These are phyloP conservation scores for Leptographium galeiforme DNA, from an alignment of 2,329 filamentous ascomycete species.

Conservation along the genomic window DNA sequence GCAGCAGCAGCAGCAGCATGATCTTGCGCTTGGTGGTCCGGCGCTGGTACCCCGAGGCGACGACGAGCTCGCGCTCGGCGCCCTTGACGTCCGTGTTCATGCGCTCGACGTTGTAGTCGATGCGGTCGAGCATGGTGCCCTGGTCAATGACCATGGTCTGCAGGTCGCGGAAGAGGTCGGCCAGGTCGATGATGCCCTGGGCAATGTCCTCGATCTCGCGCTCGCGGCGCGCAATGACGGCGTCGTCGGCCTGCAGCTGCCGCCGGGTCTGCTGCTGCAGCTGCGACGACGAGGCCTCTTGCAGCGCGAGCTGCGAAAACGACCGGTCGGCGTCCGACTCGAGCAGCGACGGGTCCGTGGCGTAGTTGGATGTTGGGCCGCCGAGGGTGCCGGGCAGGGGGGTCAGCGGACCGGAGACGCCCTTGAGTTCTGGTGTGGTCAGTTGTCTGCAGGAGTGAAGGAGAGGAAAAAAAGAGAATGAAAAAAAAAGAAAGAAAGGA, in stretches of 20 bases:
- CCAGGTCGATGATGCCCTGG: slow-evolving; percentile 92
- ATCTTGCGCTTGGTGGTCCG: slow-evolving; percentile 83
- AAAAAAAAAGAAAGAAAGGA: no score
- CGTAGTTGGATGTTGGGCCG: slow-evolving; percentile 18
- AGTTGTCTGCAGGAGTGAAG: no score
- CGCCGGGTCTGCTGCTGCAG: slow-evolving; percentile 46
- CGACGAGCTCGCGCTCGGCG: slow-evolving; percentile 81
- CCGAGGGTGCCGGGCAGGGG: slow-evolving; percentile 1
- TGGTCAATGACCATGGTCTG: slow-evolving; percentile 93
- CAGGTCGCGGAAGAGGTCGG: slow-evolving; percentile 91
- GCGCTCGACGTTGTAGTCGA: slow-evolving; percentile 94
- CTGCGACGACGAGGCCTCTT: slow-evolving; percentile 58
- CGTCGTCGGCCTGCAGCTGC: slow-evolving; percentile 62
- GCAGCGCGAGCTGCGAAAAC: slow-evolving; percentile 79
- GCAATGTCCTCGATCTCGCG: slow-evolving; percentile 96
- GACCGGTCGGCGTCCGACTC: slow-evolving; percentile 90
- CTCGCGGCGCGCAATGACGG: slow-evolving; percentile 79
- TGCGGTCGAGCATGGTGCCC: slow-evolving; percentile 81
- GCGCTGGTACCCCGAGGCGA: slow-evolving; percentile 80
- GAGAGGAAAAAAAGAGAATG: no score
- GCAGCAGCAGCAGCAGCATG: slow-evolving; percentile 71
- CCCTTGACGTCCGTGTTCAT: slow-evolving; percentile 90
- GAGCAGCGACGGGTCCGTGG: slow-evolving; percentile 69
- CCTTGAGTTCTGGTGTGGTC: slow-evolving; percentile 68
- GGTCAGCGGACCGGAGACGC: slow-evolving; percentile 37